Base-by-base conservation (phyloP, 805 yeast genomes). In the Sungouiozyma ichnusensis region DNA sequence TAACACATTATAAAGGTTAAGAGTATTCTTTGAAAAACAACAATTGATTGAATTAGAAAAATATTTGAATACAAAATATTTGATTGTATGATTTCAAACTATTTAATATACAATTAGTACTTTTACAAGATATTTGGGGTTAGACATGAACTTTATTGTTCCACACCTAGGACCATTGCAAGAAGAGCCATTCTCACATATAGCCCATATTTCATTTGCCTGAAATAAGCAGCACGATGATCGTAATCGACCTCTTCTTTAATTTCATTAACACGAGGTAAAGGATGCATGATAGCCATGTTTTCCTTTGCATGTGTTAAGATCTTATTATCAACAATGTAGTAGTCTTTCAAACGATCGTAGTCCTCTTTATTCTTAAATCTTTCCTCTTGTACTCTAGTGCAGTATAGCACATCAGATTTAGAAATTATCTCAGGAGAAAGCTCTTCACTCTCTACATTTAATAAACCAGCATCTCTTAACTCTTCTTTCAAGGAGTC, bases 181-280 rank as follows among this genome's bases (percentile, higher is more conserved):
- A 92, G 75, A 55, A 92, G 72, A 9, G 99, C 98, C 99, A 92
- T 92, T 75, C 99, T 87, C 37, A 94, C 95, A 62, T 81, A 92
- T 64, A 92, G 73, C 48, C 99, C 99, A 63, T 92, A 90, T 66
- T 94, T 83, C 98, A 92, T 92, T 73, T 92, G 97, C 77, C 99
- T 84, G 76, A 92, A 92, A 72, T 92, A 92, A 45, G 98, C 97
- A 51, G 98, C 97, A 66, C 99, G 84, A 67, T 90, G 97, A 68
- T 92, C 99, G 61, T 90, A 92, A 65, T 92, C 99, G 58, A 92
- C 97, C 71, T 92, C 98, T 69, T 88, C 97, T 59, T 84, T 84
- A 55, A 92, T 90, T 70, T 92, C 99, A 57, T 79, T 82, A 51
- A 86, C 88, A 67, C 99, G 84, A 63, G 99, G 99, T 57, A 92